A percentile compares a stretch with the other conserved stretches of the same genome.
These are phyloP conservation scores for Populus tomentosa DNA, from an alignment of 441 rosid species.

Conservation along the genomic window DNA sequence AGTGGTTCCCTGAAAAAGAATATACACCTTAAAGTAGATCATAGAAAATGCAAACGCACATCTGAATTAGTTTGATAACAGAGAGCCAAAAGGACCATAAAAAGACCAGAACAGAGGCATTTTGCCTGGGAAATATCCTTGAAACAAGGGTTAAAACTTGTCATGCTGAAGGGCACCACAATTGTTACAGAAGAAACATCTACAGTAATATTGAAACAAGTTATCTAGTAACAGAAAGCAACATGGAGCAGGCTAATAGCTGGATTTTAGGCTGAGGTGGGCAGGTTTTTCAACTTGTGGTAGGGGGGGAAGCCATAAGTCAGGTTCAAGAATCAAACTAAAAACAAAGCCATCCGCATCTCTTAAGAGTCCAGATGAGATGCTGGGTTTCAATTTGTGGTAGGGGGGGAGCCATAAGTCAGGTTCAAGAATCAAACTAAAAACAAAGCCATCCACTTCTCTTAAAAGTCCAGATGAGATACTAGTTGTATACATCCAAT, in stretches of 20 bases:
- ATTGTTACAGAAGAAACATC: not conserved
- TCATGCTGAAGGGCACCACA: not conserved
- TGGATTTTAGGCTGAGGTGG: not conserved
- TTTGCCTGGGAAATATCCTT: not conserved
- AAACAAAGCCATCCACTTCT: not conserved
- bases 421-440: not conserved
- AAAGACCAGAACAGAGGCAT: not conserved
- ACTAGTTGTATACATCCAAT: not conserved
- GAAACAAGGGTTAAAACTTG: not conserved
- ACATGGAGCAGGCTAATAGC: not conserved
- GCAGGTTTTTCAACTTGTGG: not conserved
- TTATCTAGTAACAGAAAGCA: not conserved
- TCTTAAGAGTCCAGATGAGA: not conserved
- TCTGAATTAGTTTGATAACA: not conserved
- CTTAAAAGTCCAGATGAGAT: not conserved
- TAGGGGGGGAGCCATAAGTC: not conserved
- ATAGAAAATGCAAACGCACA: not conserved
- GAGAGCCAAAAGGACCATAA: not conserved
- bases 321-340: not conserved
- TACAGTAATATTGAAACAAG: not conserved
- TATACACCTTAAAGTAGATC: not conserved
- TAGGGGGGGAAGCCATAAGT: not conserved
- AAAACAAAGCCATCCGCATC: not conserved
- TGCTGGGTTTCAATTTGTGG: not conserved
- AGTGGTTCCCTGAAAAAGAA: constrained; percentile 72